Evolutionary conservation across 2,329 filamentous ascomycete genomes (phyloP).

Genomic region (Sordariomycetes sp.): DNA sequence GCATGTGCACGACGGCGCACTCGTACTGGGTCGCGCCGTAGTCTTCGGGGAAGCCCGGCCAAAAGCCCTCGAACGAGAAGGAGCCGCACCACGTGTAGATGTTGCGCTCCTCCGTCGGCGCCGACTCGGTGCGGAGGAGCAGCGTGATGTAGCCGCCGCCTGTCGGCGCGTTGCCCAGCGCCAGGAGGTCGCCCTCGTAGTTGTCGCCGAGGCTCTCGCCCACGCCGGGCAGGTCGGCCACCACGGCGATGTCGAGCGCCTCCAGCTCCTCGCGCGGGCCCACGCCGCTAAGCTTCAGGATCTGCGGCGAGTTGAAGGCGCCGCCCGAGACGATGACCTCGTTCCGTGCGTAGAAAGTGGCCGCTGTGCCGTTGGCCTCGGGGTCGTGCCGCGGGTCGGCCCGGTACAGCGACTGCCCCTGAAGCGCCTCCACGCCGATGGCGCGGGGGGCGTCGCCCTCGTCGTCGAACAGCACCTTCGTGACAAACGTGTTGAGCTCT

Average conservation of each 20-base stretch:
- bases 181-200: conserved; percentile 18
- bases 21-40: neutral
- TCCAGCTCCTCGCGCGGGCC: conserved; percentile 29
- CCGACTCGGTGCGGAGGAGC: conserved; percentile 5
- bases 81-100: conserved; percentile 10
- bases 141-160: neutral
- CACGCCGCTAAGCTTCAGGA: conserved; percentile 37
- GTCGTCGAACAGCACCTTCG: conserved; percentile 7
- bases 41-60: conserved; percentile 4
- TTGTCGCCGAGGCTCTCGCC: conserved; percentile 15
- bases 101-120: conserved; percentile 8
- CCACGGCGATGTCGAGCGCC: conserved; percentile 24
- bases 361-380: conserved; percentile 5
- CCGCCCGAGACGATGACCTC: conserved; percentile 14
- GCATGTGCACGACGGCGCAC: conserved; percentile 47
- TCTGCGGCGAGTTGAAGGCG: conserved; percentile 21
- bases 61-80: conserved; percentile 12
- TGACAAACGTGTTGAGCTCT: conserved; percentile 4
- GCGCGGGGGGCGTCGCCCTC: conserved; percentile 14
- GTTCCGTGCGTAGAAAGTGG: conserved; percentile 4
- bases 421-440: conserved; percentile 22
- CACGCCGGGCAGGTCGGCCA: conserved; percentile 37
- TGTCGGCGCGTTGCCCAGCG: conserved; percentile 9
- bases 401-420: conserved; percentile 8
- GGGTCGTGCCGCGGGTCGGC: conserved; percentile 3